Conservation (phyloP, 805 yeast genomes). For the Kazachstania bromeliacearum region DNA sequence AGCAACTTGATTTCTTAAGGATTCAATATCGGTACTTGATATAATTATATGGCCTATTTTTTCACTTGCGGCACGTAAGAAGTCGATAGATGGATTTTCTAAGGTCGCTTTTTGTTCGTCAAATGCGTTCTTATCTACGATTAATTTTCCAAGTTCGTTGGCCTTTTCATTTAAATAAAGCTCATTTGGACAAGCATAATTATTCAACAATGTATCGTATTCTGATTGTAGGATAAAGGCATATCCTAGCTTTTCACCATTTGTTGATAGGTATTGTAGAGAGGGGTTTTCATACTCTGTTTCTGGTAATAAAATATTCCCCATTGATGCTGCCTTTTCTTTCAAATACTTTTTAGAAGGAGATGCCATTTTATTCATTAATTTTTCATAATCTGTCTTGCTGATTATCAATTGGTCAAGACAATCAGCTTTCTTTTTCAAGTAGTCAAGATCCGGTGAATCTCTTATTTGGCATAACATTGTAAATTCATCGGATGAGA, state of each 20-base stretch:
- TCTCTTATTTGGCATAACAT: constrained; percentile 5
- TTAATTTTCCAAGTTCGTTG: background rate
- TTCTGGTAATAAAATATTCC: background rate
- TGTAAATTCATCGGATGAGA: constrained; percentile 6
- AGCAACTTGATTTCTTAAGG: background rate
- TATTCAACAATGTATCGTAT: background rate
- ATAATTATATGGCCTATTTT: too few species aligned
- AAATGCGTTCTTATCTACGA: background rate
- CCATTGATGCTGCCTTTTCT: background rate
- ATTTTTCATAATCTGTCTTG: background rate
- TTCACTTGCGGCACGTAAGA: too few species aligned
- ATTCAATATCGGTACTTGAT: background rate
- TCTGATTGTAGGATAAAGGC: background rate
- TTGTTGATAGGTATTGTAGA: too few species aligned
- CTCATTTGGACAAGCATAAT: background rate
- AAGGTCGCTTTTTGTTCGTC: background rate
- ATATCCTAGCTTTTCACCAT: background rate
- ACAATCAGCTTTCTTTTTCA: background rate
- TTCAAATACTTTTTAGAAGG: constrained; percentile 3
- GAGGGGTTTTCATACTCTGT: background rate
- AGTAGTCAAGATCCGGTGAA: constrained; percentile 8
- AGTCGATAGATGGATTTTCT: background rate
- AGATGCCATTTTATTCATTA: constrained; percentile 7
- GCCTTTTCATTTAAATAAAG: background rate
- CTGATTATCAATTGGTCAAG: background rate